Conservation (phyloP, 2,329 filamentous ascomycete species). For the Cylindrodendrum hubeiense region DNA sequence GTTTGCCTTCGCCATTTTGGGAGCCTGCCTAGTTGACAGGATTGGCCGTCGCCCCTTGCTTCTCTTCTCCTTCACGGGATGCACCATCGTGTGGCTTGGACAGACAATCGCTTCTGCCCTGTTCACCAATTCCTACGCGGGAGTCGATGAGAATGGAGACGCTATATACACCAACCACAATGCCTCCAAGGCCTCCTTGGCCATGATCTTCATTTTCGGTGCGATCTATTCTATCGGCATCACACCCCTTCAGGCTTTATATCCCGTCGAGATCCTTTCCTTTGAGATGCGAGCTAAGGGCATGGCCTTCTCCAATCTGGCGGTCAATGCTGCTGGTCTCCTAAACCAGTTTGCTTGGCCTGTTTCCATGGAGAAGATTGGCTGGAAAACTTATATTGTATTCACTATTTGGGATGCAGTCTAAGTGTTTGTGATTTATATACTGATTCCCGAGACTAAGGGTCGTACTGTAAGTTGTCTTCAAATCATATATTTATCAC, state of each 20-base stretch:
- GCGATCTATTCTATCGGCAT: constrained; percentile 62
- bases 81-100: constrained; percentile 63
- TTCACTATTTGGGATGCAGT: constrained; percentile 58
- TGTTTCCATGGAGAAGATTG: constrained; percentile 61
- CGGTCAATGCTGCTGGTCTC: constrained; percentile 58
- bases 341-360: constrained; percentile 61
- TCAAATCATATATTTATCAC: too few species aligned
- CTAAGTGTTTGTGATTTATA: constrained; percentile 38
- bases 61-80: constrained; percentile 61
- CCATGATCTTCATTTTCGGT: constrained; percentile 67
- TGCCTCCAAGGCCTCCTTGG: constrained; percentile 60
- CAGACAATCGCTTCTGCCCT: constrained; percentile 60
- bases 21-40: constrained; percentile 62
- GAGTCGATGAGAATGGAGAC: constrained; percentile 44
- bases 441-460: constrained; percentile 47
- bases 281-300: constrained; percentile 67
- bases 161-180: constrained; percentile 48
- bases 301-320: constrained; percentile 61
- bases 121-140: constrained; percentile 49
- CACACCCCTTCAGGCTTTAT: constrained; percentile 53
- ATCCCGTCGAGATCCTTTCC: constrained; percentile 63
- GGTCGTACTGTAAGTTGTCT: constrained; percentile 55
- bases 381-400: constrained; percentile 66
- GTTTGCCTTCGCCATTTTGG: constrained; percentile 61
- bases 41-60: constrained; percentile 66